phyloP scores from a whole-genome alignment of 2,329 filamentous ascomycete species.

The Trichoderma endophyticum region DNA sequence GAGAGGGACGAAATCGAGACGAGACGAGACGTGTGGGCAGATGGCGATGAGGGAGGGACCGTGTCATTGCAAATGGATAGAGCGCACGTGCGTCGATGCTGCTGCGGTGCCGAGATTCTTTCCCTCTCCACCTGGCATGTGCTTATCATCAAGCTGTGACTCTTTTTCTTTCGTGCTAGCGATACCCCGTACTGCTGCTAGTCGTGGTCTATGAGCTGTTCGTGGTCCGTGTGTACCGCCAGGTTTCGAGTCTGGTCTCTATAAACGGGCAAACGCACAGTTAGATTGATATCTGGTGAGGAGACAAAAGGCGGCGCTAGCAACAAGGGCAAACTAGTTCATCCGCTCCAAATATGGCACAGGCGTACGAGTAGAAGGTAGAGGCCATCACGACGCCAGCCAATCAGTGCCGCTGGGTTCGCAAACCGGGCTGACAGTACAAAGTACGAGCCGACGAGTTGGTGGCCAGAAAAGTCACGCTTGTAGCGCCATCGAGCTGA shows the following conservation, averaged over 20 bases:
- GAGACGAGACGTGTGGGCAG: neutral
- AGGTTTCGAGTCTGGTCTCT: neutral
- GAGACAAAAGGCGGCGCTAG: neutral
- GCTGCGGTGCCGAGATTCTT: slow-evolving; percentile 6
- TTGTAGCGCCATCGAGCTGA: slow-evolving; percentile 1
- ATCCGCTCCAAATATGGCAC: neutral
- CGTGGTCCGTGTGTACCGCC: slow-evolving; percentile 7
- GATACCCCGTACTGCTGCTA: neutral
- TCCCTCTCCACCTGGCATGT: neutral
- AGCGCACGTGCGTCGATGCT: slow-evolving; percentile 3
- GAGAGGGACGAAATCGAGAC: neutral
- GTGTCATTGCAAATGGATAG: neutral
- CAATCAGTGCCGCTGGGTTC: neutral
- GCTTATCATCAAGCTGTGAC: slow-evolving; percentile 1
- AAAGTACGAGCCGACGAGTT: neutral
- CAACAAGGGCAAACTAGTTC: neutral
- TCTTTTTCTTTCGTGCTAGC: neutral
- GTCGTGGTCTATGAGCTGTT: neutral
- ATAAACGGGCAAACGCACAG: neutral
- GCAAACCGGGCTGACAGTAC: neutral
- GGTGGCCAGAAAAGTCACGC: neutral
- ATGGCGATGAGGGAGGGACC: neutral
- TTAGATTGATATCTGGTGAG: slow-evolving; percentile 1
- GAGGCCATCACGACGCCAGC: neutral
- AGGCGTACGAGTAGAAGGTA: neutral